Base-by-base conservation (phyloP, 768 basidiomycete species). In the Kockovaella imperatae region DNA sequence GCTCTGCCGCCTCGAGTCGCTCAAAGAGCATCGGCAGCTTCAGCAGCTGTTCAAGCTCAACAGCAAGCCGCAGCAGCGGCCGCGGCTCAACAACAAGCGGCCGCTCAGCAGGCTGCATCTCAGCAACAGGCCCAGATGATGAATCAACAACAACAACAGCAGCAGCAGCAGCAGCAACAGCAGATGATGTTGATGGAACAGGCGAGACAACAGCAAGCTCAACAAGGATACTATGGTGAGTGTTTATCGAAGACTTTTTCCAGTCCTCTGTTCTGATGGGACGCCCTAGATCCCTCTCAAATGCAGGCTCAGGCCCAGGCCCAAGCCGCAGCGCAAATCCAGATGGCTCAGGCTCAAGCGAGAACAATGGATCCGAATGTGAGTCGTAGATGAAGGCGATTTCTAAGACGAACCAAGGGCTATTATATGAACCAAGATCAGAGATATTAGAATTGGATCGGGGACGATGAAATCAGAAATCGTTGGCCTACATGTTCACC, bases 221-320 rank as follows among this genome's bases (percentile, higher is more conserved):
- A 47, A 15, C 25, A 32, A 2, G 54, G 53, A 18, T 63, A 64
- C 40, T 67, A 62, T 38, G 58, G 64, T 60, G 35, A 41, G 53
- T 61, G n/a, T 14, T 10, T 36, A 4, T 10, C 15, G 24, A 47
- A 21, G 21, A 31, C 40, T 8, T n/a, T 42, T 40, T 14, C 7
- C 39, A 42, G 18, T 17, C 23, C 35, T 24, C 17, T 36, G 47
- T 30, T 29, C 31, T n/a, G n/a, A n/a, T n/a, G n/a, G n/a, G n/a
- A n/a, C n/a, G n/a, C n/a, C n/a, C 24, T 21, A 40, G 61, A 64
- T 39, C 62, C 54, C 10, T 52, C 56, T 20, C 62, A 64, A 34
- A 51, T 62, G 49, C 63, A 64, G 45, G 59, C 56, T 17, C 64
- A 62, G 42, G 65, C 65, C 1, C 59, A 62, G 28, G 64, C 57